Evolutionary conservation across 805 yeast genomes (phyloP).

Genomic region (Nakazawaea laoshanensis): DNA sequence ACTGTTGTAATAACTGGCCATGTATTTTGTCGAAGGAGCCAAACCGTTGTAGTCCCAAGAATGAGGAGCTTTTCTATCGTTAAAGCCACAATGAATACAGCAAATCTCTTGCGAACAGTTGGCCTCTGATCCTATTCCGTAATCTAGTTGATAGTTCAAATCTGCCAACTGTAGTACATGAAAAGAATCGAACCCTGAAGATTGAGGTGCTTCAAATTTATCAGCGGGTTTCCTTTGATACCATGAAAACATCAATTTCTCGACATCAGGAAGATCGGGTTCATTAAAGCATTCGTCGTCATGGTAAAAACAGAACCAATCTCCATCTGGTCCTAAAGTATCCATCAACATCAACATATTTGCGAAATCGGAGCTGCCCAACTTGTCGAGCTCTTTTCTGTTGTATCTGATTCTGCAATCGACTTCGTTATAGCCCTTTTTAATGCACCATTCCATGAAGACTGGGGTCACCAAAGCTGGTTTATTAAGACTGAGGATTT

Average conservation of each 20-base stretch:
- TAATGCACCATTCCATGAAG: conserved; percentile 19
- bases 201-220: conserved; percentile 9
- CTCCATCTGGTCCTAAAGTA: conserved; percentile 21
- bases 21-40: neutral
- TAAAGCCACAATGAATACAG: conserved; percentile 27
- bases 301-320: conserved; percentile 20
- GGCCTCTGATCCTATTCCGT: conserved; percentile 28
- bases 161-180: conserved; percentile 34
- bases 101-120: conserved; percentile 30
- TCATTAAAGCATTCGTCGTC: conserved; percentile 12
- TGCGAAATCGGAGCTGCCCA: conserved; percentile 18
- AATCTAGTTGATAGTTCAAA: conserved; percentile 31
- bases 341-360: conserved; percentile 16
- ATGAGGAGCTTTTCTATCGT: conserved; percentile 19
- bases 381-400: conserved; percentile 12
- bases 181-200: conserved; percentile 15
- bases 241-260: conserved; percentile 4
- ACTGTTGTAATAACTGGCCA: conserved; percentile 19
- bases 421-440: conserved; percentile 12
- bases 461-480: conserved; percentile 18
- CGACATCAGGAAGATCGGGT: conserved; percentile 11
- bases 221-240: conserved; percentile 10
- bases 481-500: conserved; percentile 14
- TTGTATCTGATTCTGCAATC: conserved; percentile 15
- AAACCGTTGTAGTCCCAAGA: conserved; percentile 1